These are phyloP conservation scores for Pseudocercospora eumusae DNA, from an alignment of 2,329 filamentous ascomycete species.

Conservation along the genomic window DNA sequence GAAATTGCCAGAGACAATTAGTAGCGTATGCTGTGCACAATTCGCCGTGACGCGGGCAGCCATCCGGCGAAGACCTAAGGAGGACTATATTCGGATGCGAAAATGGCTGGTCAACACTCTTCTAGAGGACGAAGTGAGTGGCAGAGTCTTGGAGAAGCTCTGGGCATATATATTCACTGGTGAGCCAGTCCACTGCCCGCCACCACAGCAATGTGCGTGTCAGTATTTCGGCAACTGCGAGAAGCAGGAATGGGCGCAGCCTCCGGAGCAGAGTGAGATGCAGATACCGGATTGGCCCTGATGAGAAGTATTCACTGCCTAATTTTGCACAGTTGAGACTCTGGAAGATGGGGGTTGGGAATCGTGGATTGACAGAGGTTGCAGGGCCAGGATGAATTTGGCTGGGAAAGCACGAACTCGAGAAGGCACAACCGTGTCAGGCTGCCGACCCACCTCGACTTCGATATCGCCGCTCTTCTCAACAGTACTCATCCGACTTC, in stretches of 20 bases:
- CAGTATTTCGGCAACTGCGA: constrained; percentile 29
- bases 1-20: constrained; percentile 43
- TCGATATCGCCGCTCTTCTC: constrained; percentile 29
- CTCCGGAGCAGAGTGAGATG: constrained; percentile 16
- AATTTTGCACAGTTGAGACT: too few relatives aligned
- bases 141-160: constrained; percentile 58
- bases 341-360: neutral
- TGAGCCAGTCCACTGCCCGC: constrained; percentile 29
- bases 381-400: neutral
- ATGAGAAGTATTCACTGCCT: too few relatives aligned
- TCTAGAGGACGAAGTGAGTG: constrained; percentile 52
- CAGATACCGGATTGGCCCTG: constrained; percentile 34
- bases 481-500: neutral
- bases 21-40: constrained; percentile 34
- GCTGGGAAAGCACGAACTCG: neutral
- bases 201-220: constrained; percentile 29
- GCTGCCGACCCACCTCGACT: constrained; percentile 25
- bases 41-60: constrained; percentile 41
- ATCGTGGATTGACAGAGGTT: neutral
- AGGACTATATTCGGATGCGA: constrained; percentile 44
- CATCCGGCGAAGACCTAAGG: constrained; percentile 33
- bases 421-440: constrained; percentile 26
- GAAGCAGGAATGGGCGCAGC: constrained; percentile 17
- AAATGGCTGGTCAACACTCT: constrained; percentile 53
- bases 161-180: constrained; percentile 55